Conservation (phyloP, 1,284 basidiomycete genomes). For the Phylloporus sp. region DNA sequence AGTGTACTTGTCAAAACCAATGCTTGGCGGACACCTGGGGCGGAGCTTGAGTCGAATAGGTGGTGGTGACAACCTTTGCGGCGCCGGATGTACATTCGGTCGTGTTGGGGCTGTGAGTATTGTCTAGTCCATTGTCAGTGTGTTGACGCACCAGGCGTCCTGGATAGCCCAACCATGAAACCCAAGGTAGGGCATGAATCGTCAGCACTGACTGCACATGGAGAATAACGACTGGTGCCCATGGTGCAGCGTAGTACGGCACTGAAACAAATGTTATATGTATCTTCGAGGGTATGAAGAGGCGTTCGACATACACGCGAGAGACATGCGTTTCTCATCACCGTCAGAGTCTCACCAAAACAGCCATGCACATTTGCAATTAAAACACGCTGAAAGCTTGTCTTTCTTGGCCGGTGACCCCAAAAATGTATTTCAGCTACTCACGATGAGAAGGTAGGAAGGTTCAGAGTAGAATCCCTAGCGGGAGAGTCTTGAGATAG, state of each 20-base stretch:
- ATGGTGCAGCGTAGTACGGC: conserved; percentile 26
- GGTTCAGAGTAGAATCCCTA: too few species aligned
- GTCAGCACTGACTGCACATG: conserved; percentile 26
- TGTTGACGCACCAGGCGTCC: neutral
- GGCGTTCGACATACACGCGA: conserved; percentile 1
- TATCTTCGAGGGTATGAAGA: neutral
- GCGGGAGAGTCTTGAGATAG: too few species aligned
- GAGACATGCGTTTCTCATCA: conserved; percentile 15
- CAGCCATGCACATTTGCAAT: too few species aligned
- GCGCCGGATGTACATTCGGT: conserved; percentile 3
- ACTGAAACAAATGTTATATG: conserved; percentile 13
- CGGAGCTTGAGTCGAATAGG: conserved; percentile 20
- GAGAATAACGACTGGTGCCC: conserved; percentile 22
- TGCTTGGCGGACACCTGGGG: conserved; percentile 32
- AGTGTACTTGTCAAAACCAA: conserved; percentile 34
- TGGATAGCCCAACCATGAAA: neutral
- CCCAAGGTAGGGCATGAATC: too few species aligned
- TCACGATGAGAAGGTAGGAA: too few species aligned
- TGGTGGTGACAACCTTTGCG: conserved; percentile 18
- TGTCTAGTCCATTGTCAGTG: neutral
- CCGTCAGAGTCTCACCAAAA: conserved; percentile 20
- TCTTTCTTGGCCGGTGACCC: too few species aligned
- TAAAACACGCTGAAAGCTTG: too few species aligned
- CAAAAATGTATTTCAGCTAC: too few species aligned
- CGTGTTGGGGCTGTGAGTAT: conserved; percentile 13